Evolutionary conservation across 2,329 filamentous ascomycete genomes (phyloP).

Genomic region (Exophiala spinifera): DNA sequence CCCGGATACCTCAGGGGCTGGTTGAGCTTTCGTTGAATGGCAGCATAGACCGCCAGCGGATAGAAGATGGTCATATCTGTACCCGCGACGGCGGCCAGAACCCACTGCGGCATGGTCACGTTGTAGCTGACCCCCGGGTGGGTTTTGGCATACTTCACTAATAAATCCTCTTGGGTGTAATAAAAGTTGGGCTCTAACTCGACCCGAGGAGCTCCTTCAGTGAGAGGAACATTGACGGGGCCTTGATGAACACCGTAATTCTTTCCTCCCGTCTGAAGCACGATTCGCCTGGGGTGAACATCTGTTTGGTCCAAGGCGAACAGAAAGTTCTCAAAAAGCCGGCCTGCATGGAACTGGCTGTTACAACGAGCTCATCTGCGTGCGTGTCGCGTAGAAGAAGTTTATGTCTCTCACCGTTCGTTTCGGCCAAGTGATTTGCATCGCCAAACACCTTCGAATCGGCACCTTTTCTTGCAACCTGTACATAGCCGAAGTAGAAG

Average conservation of each 20-base stretch:
- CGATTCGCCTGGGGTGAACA: slow-evolving; percentile 45
- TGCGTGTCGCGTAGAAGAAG: slow-evolving; percentile 4
- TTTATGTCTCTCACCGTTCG: slow-evolving; percentile 16
- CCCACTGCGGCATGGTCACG: slow-evolving; percentile 47
- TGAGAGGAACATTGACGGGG: slow-evolving; percentile 41
- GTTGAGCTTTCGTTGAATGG: slow-evolving; percentile 11
- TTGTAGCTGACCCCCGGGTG: slow-evolving; percentile 42
- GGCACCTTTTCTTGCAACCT: slow-evolving; percentile 9
- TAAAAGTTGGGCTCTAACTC: slow-evolving; percentile 52
- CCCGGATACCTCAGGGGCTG: slow-evolving; percentile 12
- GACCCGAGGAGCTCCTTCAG: slow-evolving; percentile 46
- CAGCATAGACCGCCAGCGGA: slow-evolving; percentile 16
- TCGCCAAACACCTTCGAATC: slow-evolving; percentile 14
- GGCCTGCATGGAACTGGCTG: slow-evolving; percentile 2
- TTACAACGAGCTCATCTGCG: slow-evolving; percentile 22
- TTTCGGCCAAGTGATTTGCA: slow-evolving; percentile 11
- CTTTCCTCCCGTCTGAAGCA: slow-evolving; percentile 53
- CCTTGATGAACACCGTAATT: slow-evolving; percentile 52
- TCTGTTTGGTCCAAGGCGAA: slow-evolving; percentile 41
- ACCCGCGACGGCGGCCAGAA: slow-evolving; percentile 38
- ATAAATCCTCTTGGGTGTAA: slow-evolving; percentile 52
- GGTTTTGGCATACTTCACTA: slow-evolving; percentile 41
- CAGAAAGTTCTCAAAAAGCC: slow-evolving; percentile 49
- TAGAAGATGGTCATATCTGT: slow-evolving; percentile 21
- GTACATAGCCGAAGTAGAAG: slow-evolving; percentile 20